Evolutionary conservation across 257 asterid species (phyloP), one percentile per base, ranked within the genome.

Genomic region (Salvia rosmarinus): DNA sequence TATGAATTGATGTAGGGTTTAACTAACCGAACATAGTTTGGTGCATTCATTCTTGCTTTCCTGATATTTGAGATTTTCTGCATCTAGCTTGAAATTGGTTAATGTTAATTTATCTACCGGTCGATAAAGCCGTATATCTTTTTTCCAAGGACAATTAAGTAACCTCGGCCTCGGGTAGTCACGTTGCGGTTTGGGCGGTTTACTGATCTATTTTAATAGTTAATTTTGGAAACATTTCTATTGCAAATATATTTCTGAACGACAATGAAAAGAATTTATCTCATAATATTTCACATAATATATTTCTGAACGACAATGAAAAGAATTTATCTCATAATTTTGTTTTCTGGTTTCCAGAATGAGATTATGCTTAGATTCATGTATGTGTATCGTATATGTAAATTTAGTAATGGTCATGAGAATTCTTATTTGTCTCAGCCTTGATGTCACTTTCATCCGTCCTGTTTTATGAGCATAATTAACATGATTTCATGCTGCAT

Each of bases 71-170:
- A 9, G 6, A 17, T 19, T 0, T 16, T 14, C 35, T 30, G 57
- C 2, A 12, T 32, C 0, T 4, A 25, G 37, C 25, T 23, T 28
- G 64, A 14, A 44, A 17, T 14, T 21, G 56, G 44, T 21, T 4
- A 1, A 49, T 35, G 23, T 19, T 21, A 55, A 11, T 32, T 16
- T 12, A 17, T 35, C 5, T 51, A 21, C 30, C 21, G 9, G 10
- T 32, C 34, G 6, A 6, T 62, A 16, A 46, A 17, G 51, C 25
- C 44, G 7, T 40, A 14, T 43, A 69, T 70, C 75, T 56, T 61
- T 20, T 39, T 19, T 44, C 14, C 16, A 17, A 59, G n/a, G n/a
- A n/a, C n/a, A n/a, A 2, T 32, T 34, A n/a, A 17, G 7, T 3
- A 5, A 25, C 5, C 20, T 46, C 14, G 50, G 32, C 2, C 32